A percentile compares a stretch with the other conserved stretches of the same genome.
These are phyloP conservation scores for Hapsidospora chrysogenum DNA, from an alignment of 495 filamentous ascomycete species.

Conservation along the genomic window DNA sequence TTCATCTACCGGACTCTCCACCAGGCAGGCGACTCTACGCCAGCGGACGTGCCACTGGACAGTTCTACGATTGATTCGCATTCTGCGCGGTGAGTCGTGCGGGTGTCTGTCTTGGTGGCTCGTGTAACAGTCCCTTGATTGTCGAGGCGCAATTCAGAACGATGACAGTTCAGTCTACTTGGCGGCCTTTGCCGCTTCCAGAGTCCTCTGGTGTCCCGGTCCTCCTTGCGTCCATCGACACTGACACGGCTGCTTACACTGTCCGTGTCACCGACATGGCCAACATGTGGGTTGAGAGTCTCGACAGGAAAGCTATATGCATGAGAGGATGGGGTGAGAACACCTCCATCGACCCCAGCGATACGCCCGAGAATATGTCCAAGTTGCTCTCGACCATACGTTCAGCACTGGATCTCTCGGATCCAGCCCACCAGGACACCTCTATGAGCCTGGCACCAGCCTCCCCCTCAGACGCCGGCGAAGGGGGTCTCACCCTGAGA, in stretches of 20 bases:
- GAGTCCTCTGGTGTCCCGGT: conserved; percentile 16
- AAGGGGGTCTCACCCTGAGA: conserved; percentile 32
- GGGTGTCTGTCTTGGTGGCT: too few species aligned
- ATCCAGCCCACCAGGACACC: conserved; percentile 19
- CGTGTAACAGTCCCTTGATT: too few species aligned
- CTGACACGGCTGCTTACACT: conserved; percentile 39
- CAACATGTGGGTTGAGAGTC: conserved; percentile 63
- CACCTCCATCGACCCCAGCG: conserved; percentile 74
- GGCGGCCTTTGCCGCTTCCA: conserved; percentile 17
- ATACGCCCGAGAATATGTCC: conserved; percentile 51
- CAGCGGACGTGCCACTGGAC: too few species aligned
- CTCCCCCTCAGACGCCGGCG: conserved; percentile 8
- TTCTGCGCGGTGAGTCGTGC: too few species aligned
- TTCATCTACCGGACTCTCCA: too few species aligned
- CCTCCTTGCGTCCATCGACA: conserved; percentile 24
- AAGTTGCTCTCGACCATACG: conserved; percentile 60
- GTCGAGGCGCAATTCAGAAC: background rate
- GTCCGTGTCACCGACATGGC: conserved; percentile 72
- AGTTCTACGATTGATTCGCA: too few species aligned
- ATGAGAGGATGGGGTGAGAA: conserved; percentile 44
- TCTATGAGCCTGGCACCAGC: conserved; percentile 14
- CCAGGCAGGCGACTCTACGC: too few species aligned
- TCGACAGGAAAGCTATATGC: conserved; percentile 46
- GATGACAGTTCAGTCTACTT: conserved; percentile 3
- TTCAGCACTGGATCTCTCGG: conserved; percentile 33